Conservation (phyloP, 2,329 filamentous ascomycete genomes). For the Mycosphaerella sp. region DNA sequence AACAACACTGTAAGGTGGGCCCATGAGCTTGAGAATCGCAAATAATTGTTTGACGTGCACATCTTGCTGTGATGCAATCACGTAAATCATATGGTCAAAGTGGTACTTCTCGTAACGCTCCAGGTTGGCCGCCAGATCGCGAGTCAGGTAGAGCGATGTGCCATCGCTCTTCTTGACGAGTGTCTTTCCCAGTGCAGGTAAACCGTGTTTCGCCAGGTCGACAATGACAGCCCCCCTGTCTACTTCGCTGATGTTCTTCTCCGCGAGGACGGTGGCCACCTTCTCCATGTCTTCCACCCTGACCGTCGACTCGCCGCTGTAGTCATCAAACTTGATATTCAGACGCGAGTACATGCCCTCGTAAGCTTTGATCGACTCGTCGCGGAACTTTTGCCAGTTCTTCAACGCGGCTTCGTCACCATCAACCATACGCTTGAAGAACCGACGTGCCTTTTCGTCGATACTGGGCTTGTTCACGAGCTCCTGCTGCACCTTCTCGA, state of each 20-base stretch:
- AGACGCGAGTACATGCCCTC: slow-evolving; percentile 58
- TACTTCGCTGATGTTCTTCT: slow-evolving; percentile 56
- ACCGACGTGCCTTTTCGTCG: slow-evolving; percentile 67
- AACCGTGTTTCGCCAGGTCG: slow-evolving; percentile 62
- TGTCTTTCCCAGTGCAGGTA: slow-evolving; percentile 62
- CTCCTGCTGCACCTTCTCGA: slow-evolving; percentile 44
- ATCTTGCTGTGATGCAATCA: slow-evolving; percentile 59
- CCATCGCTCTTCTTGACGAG: slow-evolving; percentile 63
- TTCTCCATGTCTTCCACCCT: slow-evolving; percentile 56
- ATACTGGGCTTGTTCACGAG: slow-evolving; percentile 50
- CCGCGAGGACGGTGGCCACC: slow-evolving; percentile 54
- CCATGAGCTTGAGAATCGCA: slow-evolving; percentile 59
- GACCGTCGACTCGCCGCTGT: slow-evolving; percentile 64
- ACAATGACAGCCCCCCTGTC: slow-evolving; percentile 62
- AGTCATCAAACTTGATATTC: slow-evolving; percentile 60
- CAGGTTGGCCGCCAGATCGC: slow-evolving; percentile 61
- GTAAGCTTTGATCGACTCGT: slow-evolving; percentile 59
- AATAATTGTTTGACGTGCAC: slow-evolving; percentile 59
- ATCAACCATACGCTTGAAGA: slow-evolving; percentile 64
- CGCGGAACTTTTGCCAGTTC: slow-evolving; percentile 59
- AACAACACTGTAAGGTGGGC: slow-evolving; percentile 50
- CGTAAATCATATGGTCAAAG: slow-evolving; percentile 65
- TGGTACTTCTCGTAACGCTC: slow-evolving; percentile 57
- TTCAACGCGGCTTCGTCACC: slow-evolving; percentile 53
- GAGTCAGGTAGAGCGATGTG: slow-evolving; percentile 61